phyloP scores from a whole-genome alignment of 2,329 filamentous ascomycete genomes.

The Calcarisporium arbuscula region DNA sequence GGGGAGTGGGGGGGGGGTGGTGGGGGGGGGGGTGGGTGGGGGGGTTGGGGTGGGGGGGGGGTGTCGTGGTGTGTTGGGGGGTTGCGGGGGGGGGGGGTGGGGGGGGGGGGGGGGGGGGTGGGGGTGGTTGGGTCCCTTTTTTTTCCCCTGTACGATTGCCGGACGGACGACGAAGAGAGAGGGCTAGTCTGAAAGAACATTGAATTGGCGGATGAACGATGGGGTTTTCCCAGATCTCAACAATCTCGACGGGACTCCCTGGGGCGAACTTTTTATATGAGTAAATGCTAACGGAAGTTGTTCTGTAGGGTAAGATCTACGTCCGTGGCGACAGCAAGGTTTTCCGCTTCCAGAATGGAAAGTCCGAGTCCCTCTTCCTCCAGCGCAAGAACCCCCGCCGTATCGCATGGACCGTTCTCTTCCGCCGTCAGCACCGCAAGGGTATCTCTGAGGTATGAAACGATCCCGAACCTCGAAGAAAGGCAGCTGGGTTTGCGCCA shows the following conservation, averaged over 20 bases:
- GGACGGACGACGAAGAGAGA: no score
- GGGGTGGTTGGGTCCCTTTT: no score
- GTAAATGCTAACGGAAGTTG: slow-evolving; percentile 22
- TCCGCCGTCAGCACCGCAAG: slow-evolving; percentile 99
- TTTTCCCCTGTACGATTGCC: no score
- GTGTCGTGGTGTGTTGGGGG: neutral
- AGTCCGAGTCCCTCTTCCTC: slow-evolving; percentile 99
- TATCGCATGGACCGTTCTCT: slow-evolving; percentile 97
- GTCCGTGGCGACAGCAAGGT: slow-evolving; percentile 99
- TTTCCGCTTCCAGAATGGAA: slow-evolving; percentile 99
- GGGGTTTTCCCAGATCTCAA: no score
- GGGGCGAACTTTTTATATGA: no score
- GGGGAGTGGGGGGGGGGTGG: no score
- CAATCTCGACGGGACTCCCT: no score
- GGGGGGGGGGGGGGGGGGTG: no score
- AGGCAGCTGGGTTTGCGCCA: no score
- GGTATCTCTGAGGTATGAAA: slow-evolving; percentile 97
- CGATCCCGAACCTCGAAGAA: slow-evolving; percentile 3
- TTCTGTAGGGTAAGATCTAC: slow-evolving; percentile 91
- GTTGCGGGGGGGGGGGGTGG: neutral
- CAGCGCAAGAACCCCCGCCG: slow-evolving; percentile 99
- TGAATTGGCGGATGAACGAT: no score
- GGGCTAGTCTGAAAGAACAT: neutral
- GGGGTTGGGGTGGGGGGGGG: no score
- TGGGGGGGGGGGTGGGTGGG: no score